These are phyloP conservation scores for Fusarium sp. DNA, from an alignment of 2,329 filamentous ascomycete species.

Conservation along the genomic window DNA sequence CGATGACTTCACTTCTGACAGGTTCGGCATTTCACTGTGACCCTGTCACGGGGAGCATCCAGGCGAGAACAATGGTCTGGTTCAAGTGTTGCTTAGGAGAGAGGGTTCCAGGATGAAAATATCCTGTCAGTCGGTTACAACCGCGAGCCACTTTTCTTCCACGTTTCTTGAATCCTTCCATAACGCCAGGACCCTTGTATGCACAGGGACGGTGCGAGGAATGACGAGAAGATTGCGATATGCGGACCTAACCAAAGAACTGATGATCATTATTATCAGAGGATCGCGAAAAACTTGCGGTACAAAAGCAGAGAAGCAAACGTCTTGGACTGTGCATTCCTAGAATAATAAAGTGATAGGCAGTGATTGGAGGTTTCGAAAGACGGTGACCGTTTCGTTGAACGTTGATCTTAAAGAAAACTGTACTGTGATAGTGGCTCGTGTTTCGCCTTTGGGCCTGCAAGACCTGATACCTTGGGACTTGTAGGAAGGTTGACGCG, in stretches of 20 bases:
- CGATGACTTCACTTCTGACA: slow-evolving; percentile 46
- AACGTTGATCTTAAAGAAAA: slow-evolving; percentile 16
- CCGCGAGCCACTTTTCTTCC: slow-evolving; percentile 43
- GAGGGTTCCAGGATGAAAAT: slow-evolving; percentile 20
- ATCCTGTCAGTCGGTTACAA: slow-evolving; percentile 36
- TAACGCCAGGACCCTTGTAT: slow-evolving; percentile 10
- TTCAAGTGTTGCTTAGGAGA: slow-evolving; percentile 17
- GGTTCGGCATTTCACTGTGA: slow-evolving; percentile 16
- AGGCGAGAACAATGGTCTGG: slow-evolving; percentile 22
- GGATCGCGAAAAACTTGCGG: slow-evolving; percentile 20
- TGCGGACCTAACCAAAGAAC: slow-evolving; percentile 27
- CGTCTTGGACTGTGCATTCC: slow-evolving; percentile 44
- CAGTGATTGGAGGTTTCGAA: slow-evolving; percentile 35
- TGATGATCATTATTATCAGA: slow-evolving; percentile 41
- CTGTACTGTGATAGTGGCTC: not conserved
- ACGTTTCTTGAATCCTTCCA: slow-evolving; percentile 19
- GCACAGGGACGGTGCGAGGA: slow-evolving; percentile 27
- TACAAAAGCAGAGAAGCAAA: slow-evolving; percentile 15
- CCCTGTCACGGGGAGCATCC: slow-evolving; percentile 17
- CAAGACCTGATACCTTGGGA: slow-evolving; percentile 15
- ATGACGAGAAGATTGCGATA: slow-evolving; percentile 46
- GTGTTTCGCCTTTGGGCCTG: slow-evolving; percentile 24
- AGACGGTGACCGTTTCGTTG: slow-evolving; percentile 43
- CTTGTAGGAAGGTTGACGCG: slow-evolving; percentile 32
- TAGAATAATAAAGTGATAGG: slow-evolving; percentile 7